Evolutionary conservation across 371 early-diverging fungal genomes (phyloP).

Genomic region (Mortierella polycephala): DNA sequence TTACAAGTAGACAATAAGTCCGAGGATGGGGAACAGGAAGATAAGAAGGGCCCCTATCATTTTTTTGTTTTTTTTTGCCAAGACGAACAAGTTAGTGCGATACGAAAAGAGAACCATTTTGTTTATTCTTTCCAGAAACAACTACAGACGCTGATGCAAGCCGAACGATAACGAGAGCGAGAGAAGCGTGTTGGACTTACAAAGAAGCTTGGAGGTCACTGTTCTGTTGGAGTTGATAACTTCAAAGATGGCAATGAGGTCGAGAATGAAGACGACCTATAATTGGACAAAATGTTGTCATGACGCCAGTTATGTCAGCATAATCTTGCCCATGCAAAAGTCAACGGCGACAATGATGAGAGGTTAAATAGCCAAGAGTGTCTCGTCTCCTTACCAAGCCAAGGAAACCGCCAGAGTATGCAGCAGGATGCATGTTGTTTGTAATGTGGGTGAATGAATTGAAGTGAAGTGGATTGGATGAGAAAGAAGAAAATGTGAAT

Average conservation of each 20-base stretch:
- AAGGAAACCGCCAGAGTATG: conserved; percentile 38
- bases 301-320: background rate
- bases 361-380: background rate
- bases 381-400: conserved; percentile 27
- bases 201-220: conserved; percentile 51
- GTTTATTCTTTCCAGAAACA: background rate
- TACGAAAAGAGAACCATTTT: background rate
- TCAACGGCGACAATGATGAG: background rate
- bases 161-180: background rate
- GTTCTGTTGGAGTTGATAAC: conserved; percentile 67
- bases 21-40: conserved; percentile 71
- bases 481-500: background rate
- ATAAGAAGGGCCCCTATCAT: conserved; percentile 64
- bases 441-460: background rate
- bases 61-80: background rate
- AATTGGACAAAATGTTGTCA: background rate
- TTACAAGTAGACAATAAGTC: conserved; percentile 72
- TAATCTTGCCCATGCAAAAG: background rate
- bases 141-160: background rate
- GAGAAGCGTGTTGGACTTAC: conserved; percentile 11
- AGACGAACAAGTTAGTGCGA: background rate
- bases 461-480: background rate
- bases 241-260: conserved; percentile 71
- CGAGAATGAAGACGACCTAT: conserved; percentile 64
- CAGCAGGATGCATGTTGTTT: conserved; percentile 40